A percentile compares a stretch with the other conserved stretches of the same genome.
Evolutionary conservation across 2,329 filamentous ascomycete genomes (phyloP).

Genomic region (Paecilomyces fulvus): DNA sequence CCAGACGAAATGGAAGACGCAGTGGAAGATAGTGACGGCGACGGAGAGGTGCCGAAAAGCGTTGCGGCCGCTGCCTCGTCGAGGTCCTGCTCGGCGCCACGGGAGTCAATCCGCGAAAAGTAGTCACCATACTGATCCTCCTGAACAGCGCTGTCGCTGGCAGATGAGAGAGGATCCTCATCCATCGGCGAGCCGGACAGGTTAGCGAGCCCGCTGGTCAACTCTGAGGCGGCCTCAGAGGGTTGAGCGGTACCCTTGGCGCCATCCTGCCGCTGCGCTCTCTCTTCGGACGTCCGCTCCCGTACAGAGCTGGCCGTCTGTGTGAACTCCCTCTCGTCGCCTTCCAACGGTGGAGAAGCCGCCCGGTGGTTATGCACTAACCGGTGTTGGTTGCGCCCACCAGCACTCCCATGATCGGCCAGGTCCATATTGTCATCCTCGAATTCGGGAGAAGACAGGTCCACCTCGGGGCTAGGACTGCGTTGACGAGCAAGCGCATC

Average conservation of each 20-base stretch:
- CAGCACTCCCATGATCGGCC: slow-evolving; percentile 51
- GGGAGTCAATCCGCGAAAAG: slow-evolving; percentile 21
- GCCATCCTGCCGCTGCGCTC: slow-evolving; percentile 16
- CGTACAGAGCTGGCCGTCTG: slow-evolving; percentile 83
- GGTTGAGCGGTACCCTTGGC: slow-evolving; percentile 33
- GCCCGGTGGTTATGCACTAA: slow-evolving; percentile 56
- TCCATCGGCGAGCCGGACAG: slow-evolving; percentile 23
- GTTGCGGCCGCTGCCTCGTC: slow-evolving; percentile 27
- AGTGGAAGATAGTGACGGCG: slow-evolving; percentile 33
- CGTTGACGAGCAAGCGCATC: slow-evolving; percentile 50
- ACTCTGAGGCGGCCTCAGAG: slow-evolving; percentile 11
- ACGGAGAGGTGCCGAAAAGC: slow-evolving; percentile 34
- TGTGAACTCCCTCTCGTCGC: slow-evolving; percentile 93
- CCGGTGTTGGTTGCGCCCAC: slow-evolving; percentile 53
- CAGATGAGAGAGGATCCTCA: slow-evolving; percentile 20
- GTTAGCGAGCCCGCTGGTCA: slow-evolving; percentile 20
- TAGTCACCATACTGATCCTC: slow-evolving; percentile 27
- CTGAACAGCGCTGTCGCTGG: slow-evolving; percentile 19
- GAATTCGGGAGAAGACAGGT: slow-evolving; percentile 78
- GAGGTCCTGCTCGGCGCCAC: slow-evolving; percentile 19
- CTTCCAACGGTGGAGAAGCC: slow-evolving; percentile 82
- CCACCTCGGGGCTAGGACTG: slow-evolving; percentile 87
- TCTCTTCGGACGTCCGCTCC: slow-evolving; percentile 40
- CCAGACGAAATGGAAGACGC: slow-evolving; percentile 34
- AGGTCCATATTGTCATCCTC: slow-evolving; percentile 58